Percentiles rank a stretch among this genome's conserved stretches.
Evolutionary conservation across 2,329 filamentous ascomycete genomes (phyloP).

Genomic region (Claviceps pazoutovae): DNA sequence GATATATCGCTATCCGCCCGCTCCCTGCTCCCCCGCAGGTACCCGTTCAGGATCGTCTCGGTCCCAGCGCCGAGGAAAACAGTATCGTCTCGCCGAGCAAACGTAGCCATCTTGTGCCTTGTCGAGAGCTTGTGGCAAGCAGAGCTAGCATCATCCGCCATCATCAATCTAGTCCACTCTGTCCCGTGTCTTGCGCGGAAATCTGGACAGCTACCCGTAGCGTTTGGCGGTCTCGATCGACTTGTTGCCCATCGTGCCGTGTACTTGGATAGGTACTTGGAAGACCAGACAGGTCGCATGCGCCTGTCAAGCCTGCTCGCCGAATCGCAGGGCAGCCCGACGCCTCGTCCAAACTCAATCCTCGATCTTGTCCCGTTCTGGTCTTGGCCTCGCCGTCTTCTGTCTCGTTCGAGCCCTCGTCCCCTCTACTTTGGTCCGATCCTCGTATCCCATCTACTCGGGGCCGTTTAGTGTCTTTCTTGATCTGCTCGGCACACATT

Average conservation of each 20-base stretch:
- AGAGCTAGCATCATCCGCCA: neutral
- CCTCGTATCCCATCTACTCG: constrained; percentile 1
- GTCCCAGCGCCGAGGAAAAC: neutral
- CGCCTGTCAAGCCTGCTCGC: neutral
- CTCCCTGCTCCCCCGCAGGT: neutral
- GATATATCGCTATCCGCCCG: neutral
- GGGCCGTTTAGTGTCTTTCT: neutral
- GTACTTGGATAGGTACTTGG: neutral
- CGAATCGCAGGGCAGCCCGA: constrained; percentile 4
- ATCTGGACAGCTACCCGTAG: neutral
- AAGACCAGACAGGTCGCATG: neutral
- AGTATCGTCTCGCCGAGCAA: neutral
- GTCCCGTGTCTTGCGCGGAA: neutral
- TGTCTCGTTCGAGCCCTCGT: constrained; percentile 3
- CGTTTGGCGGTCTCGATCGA: neutral
- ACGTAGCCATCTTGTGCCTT: neutral
- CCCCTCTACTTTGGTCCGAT: neutral
- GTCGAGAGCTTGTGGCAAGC: neutral
- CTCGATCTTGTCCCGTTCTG: constrained; percentile 6
- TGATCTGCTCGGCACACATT: too few species aligned
- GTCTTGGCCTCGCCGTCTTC: constrained; percentile 1
- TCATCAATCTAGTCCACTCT: neutral
- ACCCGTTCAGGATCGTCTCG: neutral
- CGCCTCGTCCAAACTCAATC: constrained; percentile 6
- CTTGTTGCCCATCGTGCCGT: neutral